Percentiles rank a stretch among this genome's conserved stretches.
Conservation (phyloP, 2,329 filamentous ascomycete species). For the Parascedosporium putredinis region DNA sequence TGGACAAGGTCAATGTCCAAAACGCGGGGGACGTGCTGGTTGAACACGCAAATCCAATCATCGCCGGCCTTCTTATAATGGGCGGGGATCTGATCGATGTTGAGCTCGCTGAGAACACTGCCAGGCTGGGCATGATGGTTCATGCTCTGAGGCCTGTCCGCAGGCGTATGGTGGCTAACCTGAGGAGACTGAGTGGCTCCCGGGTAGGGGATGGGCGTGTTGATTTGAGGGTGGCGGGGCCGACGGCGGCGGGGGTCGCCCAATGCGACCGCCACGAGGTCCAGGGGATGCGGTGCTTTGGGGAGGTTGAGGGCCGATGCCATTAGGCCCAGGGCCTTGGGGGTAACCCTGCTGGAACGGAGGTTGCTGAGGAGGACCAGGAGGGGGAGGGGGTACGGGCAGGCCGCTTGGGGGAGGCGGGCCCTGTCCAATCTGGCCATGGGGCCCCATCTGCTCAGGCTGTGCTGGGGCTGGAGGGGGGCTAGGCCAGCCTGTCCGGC, state of each 20-base stretch:
- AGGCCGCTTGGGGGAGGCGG: conserved; percentile 46
- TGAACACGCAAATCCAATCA: conserved; percentile 97
- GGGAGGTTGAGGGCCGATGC: conserved; percentile 74
- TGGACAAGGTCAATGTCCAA: conserved; percentile 92
- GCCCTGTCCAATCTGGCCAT: conserved; percentile 58
- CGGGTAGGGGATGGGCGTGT: conserved; percentile 76
- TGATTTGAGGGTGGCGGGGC: conserved; percentile 75
- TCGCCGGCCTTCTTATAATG: conserved; percentile 80
- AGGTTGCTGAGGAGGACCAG: conserved; percentile 54
- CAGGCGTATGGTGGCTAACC: conserved; percentile 73
- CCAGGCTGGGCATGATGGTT: conserved; percentile 29
- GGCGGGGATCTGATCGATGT: conserved; percentile 73
- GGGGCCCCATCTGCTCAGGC: conserved; percentile 45
- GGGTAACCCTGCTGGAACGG: conserved; percentile 64
- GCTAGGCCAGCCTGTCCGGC: conserved; percentile 74
- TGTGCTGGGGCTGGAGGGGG: conserved; percentile 60
- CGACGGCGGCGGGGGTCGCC: conserved; percentile 51
- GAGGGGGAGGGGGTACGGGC: conserved; percentile 46
- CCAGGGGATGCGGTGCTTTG: conserved; percentile 81
- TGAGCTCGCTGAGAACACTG: conserved; percentile 71
- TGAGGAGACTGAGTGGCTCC: conserved; percentile 76
- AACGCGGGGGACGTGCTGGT: conserved; percentile 77
- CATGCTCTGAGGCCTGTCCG: conserved; percentile 38
- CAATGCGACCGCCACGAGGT: conserved; percentile 62
- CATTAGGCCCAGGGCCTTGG: conserved; percentile 47